Evolutionary conservation across 1,284 basidiomycete genomes (phyloP).

Genomic region (Meira miltonrushii): DNA sequence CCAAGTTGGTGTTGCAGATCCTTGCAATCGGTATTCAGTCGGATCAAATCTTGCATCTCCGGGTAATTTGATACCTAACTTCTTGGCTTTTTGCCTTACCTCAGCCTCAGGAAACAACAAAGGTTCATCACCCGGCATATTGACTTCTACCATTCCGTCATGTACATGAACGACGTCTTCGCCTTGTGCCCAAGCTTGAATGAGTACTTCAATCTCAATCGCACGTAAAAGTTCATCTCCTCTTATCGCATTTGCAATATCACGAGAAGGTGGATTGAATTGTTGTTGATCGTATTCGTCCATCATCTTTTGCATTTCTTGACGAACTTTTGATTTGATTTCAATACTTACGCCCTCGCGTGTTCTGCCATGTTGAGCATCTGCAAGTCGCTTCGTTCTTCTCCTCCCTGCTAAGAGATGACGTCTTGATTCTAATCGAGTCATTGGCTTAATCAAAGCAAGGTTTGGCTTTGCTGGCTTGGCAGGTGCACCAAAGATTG

Average conservation of each 20-base stretch:
- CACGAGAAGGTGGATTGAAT: not conserved
- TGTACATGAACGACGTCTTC: not conserved
- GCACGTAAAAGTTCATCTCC: not conserved
- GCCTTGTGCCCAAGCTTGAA: constrained; percentile 4
- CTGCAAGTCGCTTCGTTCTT: constrained; percentile 46
- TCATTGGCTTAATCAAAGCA: constrained; percentile 38
- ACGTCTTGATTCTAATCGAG: constrained; percentile 51
- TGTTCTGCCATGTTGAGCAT: constrained; percentile 29
- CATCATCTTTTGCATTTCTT: constrained; percentile 23
- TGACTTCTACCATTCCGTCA: constrained; percentile 1
- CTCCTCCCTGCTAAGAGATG: constrained; percentile 53
- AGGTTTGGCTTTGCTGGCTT: constrained; percentile 23
- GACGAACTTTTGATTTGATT: constrained; percentile 32
- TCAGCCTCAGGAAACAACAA: constrained; percentile 1
- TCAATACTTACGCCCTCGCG: constrained; percentile 29
- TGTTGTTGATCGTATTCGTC: not conserved
- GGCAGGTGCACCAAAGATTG: not conserved
- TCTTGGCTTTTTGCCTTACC: not conserved
- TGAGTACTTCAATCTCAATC: not conserved
- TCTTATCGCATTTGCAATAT: not conserved
- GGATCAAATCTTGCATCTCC: not conserved
- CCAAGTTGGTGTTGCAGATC: not conserved
- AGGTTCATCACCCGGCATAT: constrained; percentile 8
- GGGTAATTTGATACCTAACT: not conserved
- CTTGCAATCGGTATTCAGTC: not conserved